Evolutionary conservation across 139 green algal genomes (phyloP), one percentile per base, ranked within the genome.

Genomic region (Desmodesmus armatus): DNA sequence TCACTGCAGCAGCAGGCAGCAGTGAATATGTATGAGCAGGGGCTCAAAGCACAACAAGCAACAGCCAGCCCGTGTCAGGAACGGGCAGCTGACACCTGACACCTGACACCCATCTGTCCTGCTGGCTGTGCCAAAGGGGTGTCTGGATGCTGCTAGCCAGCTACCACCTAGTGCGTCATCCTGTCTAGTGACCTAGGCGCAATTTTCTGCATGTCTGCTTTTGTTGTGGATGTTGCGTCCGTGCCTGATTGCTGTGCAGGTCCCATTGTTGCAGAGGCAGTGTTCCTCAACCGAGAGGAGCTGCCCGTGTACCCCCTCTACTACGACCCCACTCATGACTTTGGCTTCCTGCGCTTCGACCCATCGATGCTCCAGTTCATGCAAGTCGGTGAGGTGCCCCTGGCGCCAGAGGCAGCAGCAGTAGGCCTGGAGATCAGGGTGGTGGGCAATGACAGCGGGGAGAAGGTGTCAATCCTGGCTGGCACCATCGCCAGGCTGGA

Each of bases 281-380:
- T 99, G 51, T 99, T 99, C 78, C 85, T 97, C 21, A 98, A 99
- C 78, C 90, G 94, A 0, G 96, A 99, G 88, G 96, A 99, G 88
- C 78, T 97, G 7, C 88, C 90, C 0, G 90, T 95, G 9, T 80
- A 90, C 27, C 88, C 93, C 3, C 25, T 95, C 13, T 95, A 94
- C 87, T 91, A 91, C 70, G 94, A 96, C 79, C 94, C 91, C 0
- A 87, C 96, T 21, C 94, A 97, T 74, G 94, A 97, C 84, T 97
- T 96, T 83, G 94, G 83, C 1, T 96, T 97, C 88, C 80, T 98
- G 43, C 89, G 91, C 71, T 95, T 93, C 78, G 91, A 95, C 69
- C 92, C 91, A 11, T 69, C 44, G 21, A 85, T 85, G 49, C 70
- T 92, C 35, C 87, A 90, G 63, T 94, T 94, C 86, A 88, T 94